Conservation (phyloP, 2,329 filamentous ascomycete species). For the Fusarium sp. region DNA sequence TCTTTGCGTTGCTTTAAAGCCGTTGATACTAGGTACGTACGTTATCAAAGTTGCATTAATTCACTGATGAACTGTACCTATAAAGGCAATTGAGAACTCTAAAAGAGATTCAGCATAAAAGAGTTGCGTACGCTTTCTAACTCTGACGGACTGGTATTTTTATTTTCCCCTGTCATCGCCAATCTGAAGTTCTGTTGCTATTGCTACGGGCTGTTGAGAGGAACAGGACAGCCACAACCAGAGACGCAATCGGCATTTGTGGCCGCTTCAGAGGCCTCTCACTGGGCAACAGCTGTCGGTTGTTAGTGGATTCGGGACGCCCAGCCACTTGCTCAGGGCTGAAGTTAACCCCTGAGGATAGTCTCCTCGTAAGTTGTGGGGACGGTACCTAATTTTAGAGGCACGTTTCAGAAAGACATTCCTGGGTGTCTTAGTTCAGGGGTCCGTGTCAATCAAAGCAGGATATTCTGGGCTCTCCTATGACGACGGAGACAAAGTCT, state of each 20-base stretch:
- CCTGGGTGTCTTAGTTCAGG: slow-evolving; percentile 18
- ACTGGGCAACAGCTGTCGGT: slow-evolving; percentile 14
- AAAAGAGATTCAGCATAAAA: not conserved
- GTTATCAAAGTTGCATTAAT: not conserved
- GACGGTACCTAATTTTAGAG: slow-evolving; percentile 33
- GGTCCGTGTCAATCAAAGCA: slow-evolving; percentile 1
- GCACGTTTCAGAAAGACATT: slow-evolving; percentile 30
- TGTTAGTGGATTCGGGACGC: slow-evolving; percentile 13
- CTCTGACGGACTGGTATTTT: not conserved
- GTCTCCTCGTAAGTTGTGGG: slow-evolving; percentile 23
- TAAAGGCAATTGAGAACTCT: not conserved
- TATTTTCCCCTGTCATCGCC: slow-evolving; percentile 21
- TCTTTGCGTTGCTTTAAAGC: not conserved
- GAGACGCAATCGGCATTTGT: slow-evolving; percentile 25
- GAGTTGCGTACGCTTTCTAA: not conserved
- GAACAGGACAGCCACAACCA: slow-evolving; percentile 20
- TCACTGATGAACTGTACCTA: not conserved
- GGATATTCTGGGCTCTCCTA: not conserved
- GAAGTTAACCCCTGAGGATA: slow-evolving; percentile 23
- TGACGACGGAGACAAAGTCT: not conserved
- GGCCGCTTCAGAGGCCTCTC: slow-evolving; percentile 32
- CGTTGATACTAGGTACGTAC: not conserved
- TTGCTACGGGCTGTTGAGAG: not conserved
- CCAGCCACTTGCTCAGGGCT: slow-evolving; percentile 17
- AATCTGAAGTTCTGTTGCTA: slow-evolving; percentile 25